phyloP scores from a whole-genome alignment of 2,329 filamentous ascomycete species.

The Cladosporium sphaerospermum region DNA sequence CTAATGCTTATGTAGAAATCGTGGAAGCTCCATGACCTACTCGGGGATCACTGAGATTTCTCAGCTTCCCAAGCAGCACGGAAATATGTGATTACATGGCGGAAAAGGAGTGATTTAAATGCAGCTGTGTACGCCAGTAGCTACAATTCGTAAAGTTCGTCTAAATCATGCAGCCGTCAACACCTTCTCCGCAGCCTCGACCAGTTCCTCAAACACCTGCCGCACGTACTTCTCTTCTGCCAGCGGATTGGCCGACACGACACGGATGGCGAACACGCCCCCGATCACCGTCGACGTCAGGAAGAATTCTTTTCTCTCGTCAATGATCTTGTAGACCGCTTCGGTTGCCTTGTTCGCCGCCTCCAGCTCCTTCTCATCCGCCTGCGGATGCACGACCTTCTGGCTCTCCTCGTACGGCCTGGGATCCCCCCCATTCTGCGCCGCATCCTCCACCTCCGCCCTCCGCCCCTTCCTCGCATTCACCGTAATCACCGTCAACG shows the following conservation, averaged over 20 bases:
- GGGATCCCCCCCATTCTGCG: constrained; percentile 16
- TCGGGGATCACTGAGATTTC: too few species aligned
- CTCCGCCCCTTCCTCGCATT: constrained; percentile 35
- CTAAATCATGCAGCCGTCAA: constrained; percentile 19
- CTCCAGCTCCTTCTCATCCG: constrained; percentile 36
- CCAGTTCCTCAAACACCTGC: constrained; percentile 67
- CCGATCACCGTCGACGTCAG: constrained; percentile 71
- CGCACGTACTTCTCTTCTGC: constrained; percentile 68
- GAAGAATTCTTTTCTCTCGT: constrained; percentile 70
- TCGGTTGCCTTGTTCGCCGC: constrained; percentile 64
- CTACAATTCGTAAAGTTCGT: neutral
- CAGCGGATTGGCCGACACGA: constrained; percentile 66
- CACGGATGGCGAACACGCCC: constrained; percentile 69
- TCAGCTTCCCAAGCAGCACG: too few species aligned
- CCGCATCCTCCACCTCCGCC: constrained; percentile 9
- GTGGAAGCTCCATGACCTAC: too few species aligned
- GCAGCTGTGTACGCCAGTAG: neutral
- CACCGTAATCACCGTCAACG: constrained; percentile 69
- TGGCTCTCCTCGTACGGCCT: constrained; percentile 26
- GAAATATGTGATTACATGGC: too few species aligned
- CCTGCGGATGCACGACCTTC: constrained; percentile 19
- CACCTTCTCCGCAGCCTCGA: constrained; percentile 56
- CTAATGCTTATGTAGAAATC: too few species aligned
- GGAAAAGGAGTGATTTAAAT: too few species aligned
- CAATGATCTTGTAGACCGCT: constrained; percentile 68